Evolutionary conservation across 176 grass and related monocot genomes (phyloP).

Genomic region (Chrysopogon serrulatus): DNA sequence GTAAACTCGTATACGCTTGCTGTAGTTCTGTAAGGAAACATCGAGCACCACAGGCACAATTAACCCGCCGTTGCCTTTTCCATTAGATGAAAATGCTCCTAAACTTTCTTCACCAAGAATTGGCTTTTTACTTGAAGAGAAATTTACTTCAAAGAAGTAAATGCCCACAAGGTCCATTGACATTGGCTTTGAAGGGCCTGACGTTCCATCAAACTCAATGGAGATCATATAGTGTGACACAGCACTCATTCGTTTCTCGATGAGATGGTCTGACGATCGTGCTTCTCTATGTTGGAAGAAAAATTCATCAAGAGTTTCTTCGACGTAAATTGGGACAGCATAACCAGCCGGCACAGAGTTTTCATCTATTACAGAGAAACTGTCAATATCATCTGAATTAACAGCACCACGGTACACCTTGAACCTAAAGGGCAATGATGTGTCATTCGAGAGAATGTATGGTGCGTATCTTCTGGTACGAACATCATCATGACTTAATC

Average conservation of each 20-base stretch:
- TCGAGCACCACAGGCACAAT: slow-evolving; percentile 93
- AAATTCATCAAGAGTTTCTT: slow-evolving; percentile 83
- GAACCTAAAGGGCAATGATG: slow-evolving; percentile 78
- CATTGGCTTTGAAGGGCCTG: slow-evolving; percentile 67
- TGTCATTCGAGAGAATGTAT: slow-evolving; percentile 91
- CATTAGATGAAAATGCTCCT: slow-evolving; percentile 37
- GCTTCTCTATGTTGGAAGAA: slow-evolving; percentile 68
- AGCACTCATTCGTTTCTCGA: slow-evolving; percentile 70
- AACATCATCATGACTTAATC: slow-evolving; percentile 61
- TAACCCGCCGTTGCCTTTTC: slow-evolving; percentile 45
- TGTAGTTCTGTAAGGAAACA: slow-evolving; percentile 94
- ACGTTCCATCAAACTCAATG: slow-evolving; percentile 90
- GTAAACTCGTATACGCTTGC: slow-evolving; percentile 85
- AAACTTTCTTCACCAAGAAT: slow-evolving; percentile 39
- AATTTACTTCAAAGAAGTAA: slow-evolving; percentile 90
- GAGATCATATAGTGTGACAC: slow-evolving; percentile 95
- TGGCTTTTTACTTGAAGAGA: slow-evolving; percentile 67
- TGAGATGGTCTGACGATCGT: slow-evolving; percentile 74
- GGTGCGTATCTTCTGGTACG: slow-evolving; percentile 89
- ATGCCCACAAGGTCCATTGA: slow-evolving; percentile 97
- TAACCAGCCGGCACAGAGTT: slow-evolving; percentile 70
- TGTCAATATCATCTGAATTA: slow-evolving; percentile 70
- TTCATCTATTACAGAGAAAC: slow-evolving; percentile 63
- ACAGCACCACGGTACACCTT: slow-evolving; percentile 74
- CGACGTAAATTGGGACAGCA: slow-evolving; percentile 85